These are phyloP conservation scores for Favolaschia claudopus DNA, from an alignment of 768 basidiomycete genomes.

Conservation along the genomic window DNA sequence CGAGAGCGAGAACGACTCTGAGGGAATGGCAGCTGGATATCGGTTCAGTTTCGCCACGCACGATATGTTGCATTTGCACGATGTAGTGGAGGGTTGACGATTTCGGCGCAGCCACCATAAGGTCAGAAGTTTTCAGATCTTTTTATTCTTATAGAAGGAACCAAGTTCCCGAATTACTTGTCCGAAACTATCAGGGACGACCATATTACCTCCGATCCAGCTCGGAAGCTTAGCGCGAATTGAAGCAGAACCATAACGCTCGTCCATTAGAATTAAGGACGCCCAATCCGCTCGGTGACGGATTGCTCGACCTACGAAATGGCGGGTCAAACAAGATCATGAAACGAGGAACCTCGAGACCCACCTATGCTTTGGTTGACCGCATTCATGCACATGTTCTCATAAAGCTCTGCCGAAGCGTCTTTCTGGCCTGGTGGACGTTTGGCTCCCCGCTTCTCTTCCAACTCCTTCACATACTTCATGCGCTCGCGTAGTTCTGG, in stretches of 20 bases:
- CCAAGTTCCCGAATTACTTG: conserved; percentile 74
- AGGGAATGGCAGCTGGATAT: too few relatives aligned
- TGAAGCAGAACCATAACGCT: conserved; percentile 72
- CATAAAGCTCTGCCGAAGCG: conserved; percentile 84
- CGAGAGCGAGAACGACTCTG: too few relatives aligned
- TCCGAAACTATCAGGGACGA: conserved; percentile 71
- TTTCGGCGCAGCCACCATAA: too few relatives aligned
- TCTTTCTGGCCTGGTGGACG: conserved; percentile 56
- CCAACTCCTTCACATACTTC: conserved; percentile 79
- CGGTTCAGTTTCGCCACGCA: too few relatives aligned
- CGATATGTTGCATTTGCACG: too few relatives aligned
- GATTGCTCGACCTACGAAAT: conserved; percentile 81
- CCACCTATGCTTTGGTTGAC: conserved; percentile 97
- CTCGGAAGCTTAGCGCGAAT: conserved; percentile 85
- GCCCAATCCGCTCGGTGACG: conserved; percentile 94
- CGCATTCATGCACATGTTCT: conserved; percentile 91
- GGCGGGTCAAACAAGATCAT: background rate
- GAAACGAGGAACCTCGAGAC: conserved; percentile 36
- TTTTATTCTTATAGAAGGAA: conserved; percentile 72
- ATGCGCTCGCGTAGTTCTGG: conserved; percentile 91
- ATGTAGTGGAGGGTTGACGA: too few relatives aligned
- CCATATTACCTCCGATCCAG: conserved; percentile 80
- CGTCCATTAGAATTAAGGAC: conserved; percentile 85
- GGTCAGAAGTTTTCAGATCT: conserved; percentile 23
- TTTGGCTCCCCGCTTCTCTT: conserved; percentile 49